phyloP scores from a whole-genome alignment of 306 rosid species.

The Alnus rubra region DNA sequence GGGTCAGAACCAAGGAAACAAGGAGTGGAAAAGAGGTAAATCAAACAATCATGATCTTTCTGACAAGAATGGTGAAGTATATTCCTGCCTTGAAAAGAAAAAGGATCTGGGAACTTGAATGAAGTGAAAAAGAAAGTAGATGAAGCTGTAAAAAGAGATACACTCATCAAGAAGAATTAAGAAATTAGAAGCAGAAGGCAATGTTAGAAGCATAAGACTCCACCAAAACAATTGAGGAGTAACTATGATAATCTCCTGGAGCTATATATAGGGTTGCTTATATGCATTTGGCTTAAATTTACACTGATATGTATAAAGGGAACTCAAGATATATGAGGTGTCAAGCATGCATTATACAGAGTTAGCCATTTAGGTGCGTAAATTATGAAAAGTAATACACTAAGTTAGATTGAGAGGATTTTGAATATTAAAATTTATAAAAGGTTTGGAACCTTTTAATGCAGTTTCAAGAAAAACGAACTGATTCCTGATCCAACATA shows the following conservation, averaged over 20 bases:
- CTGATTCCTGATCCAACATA: too few species aligned
- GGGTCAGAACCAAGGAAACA: too few species aligned
- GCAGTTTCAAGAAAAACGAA: too few species aligned
- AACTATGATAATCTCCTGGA: not conserved
- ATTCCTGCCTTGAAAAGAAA: too few species aligned
- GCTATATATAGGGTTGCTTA: not conserved
- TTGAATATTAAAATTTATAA: too few species aligned
- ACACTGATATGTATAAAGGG: not conserved
- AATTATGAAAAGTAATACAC: too few species aligned
- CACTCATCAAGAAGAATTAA: not conserved
- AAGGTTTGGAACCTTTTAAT: too few species aligned
- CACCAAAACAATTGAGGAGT: not conserved
- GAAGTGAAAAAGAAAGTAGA: not conserved
- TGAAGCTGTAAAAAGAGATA: too few species aligned
- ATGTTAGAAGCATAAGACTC: not conserved
- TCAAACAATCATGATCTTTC: not conserved
- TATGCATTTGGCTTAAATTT: too few species aligned
- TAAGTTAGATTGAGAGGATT: too few species aligned
- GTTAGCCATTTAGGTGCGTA: too few species aligned
- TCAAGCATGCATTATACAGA: not conserved
- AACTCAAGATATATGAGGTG: not conserved
- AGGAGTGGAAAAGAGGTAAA: not conserved
- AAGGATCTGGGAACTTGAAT: not conserved
- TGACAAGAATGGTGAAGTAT: too few species aligned
- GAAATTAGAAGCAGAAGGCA: not conserved